Base-by-base conservation (phyloP, 1,139 yeast species). In the Candida labiduridarum region DNA sequence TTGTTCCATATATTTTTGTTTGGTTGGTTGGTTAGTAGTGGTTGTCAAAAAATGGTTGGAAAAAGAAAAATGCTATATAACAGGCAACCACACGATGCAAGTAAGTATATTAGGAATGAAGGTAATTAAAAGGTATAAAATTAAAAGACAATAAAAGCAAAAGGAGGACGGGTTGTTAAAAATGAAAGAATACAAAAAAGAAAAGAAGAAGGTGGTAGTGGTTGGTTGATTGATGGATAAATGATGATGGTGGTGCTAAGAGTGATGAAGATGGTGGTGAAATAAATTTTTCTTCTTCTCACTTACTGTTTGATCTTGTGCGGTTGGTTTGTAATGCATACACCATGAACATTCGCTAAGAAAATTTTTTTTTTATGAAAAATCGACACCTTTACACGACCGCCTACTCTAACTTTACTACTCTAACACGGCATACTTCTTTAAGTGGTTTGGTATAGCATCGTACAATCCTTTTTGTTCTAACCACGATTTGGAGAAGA, bases 401-500 rank as follows among this genome's bases (percentile, higher is more conserved):
- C 29, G 6, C 22, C 41, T 63, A 72, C 19, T 70, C 76, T 46
- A 73, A 66, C 29, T 19, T 19, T 19, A 3, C 22, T 19, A 19
- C 18, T 70, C 76, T 46, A 73, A 66, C 30, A 61, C 68, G 31
- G 69, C 86, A 65, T 90, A 91, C 68, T 86, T 87, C 58, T 76
- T 79, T 63, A 89, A 78, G 55, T 86, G 77, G 19, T 81, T 80
- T 6, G 97, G 97, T 53, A 91, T 76, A 18, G 79, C 80, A 33
- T 80, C 80, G 61, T 73, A 83, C 52, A 91, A 76, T 29, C 79
- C 80, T 74, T 90, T 91, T 35, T 80, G 70, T 61, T 87, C 75
- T 49, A 91, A 77, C 96, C 97, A 91, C 50, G 74, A 72, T 64
- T 81, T 79, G 56, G 92, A 84, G 69, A 91, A 92, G 48, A 90